A percentile compares a stretch with the other conserved stretches of the same genome.
phyloP scores from a whole-genome alignment of 2,329 filamentous ascomycete species.

The Biscogniauxia marginata region DNA sequence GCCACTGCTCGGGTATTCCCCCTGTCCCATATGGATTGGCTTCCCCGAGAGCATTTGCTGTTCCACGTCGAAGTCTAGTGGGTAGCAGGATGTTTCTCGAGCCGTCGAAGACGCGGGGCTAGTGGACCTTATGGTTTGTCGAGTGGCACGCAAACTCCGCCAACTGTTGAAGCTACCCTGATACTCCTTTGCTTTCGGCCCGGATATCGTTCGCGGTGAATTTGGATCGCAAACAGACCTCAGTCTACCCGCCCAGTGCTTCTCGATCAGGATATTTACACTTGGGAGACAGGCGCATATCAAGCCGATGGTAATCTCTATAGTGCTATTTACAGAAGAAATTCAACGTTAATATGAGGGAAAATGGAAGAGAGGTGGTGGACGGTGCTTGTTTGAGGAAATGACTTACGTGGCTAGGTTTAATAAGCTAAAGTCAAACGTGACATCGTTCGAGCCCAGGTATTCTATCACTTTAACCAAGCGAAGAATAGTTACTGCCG shows the following conservation, averaged over 20 bases:
- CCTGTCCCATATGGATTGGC: not conserved
- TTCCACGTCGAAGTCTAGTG: slow-evolving; percentile 6
- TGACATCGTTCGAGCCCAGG: slow-evolving; percentile 23
- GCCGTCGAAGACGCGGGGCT: not conserved
- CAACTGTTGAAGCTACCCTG: not conserved
- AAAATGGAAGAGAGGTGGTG: not conserved
- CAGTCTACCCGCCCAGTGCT: not conserved
- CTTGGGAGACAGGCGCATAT: slow-evolving; percentile 30
- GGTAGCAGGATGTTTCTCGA: not conserved
- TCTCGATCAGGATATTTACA: slow-evolving; percentile 18
- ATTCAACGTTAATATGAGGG: not conserved
- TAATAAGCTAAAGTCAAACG: slow-evolving; percentile 23
- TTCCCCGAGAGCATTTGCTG: slow-evolving; percentile 5
- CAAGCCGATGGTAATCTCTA: slow-evolving; percentile 28
- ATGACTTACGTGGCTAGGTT: slow-evolving; percentile 4
- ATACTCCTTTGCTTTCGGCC: not conserved
- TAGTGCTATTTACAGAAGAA: slow-evolving; percentile 3
- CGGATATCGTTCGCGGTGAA: not conserved
- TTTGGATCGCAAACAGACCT: not conserved
- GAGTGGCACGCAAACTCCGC: not conserved
- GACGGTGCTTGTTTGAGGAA: not conserved
- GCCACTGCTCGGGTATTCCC: not conserved
- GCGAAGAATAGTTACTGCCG: slow-evolving; percentile 30
- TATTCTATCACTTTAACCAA: slow-evolving; percentile 24
- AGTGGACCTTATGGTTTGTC: not conserved